These are phyloP conservation scores for Amaranthus tricolor DNA, from an alignment of 179 eudicot species.

Conservation along the genomic window DNA sequence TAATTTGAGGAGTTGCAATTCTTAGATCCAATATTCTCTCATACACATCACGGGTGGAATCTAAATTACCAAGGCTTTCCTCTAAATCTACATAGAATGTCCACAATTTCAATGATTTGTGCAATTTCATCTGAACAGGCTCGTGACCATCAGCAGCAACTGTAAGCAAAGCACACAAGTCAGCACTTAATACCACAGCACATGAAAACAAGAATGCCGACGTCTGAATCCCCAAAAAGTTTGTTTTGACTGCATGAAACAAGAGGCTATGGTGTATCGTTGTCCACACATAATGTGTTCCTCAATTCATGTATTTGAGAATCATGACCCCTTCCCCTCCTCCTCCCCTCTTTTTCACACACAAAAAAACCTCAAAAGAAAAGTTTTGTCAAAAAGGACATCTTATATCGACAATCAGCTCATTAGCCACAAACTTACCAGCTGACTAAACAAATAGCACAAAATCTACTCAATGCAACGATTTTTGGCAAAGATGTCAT, in stretches of 20 bases:
- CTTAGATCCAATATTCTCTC: conserved; percentile 85
- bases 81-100: conserved; percentile 90
- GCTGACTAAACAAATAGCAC: background rate
- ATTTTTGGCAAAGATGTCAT: background rate
- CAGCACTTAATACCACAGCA: conserved; percentile 8
- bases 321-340: no score
- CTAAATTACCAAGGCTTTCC: conserved; percentile 82
- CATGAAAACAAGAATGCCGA: conserved; percentile 2
- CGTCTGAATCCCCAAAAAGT: no score
- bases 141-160: conserved; percentile 93
- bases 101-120: conserved; percentile 82
- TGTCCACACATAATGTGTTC: no score
- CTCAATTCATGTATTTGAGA: no score
- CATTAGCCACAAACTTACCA: background rate
- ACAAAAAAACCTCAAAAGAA: no score
- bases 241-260: no score
- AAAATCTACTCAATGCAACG: background rate
- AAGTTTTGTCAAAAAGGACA: no score
- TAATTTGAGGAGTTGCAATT: conserved; percentile 94
- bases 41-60: conserved; percentile 85
- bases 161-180: conserved; percentile 27
- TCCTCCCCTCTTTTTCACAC: no score
- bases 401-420: no score
- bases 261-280: no score
- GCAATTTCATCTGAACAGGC: conserved; percentile 91